Percentiles rank a stretch among this genome's conserved stretches.
phyloP scores from a whole-genome alignment of 805 yeast species.

The Danielia oregonensis region DNA sequence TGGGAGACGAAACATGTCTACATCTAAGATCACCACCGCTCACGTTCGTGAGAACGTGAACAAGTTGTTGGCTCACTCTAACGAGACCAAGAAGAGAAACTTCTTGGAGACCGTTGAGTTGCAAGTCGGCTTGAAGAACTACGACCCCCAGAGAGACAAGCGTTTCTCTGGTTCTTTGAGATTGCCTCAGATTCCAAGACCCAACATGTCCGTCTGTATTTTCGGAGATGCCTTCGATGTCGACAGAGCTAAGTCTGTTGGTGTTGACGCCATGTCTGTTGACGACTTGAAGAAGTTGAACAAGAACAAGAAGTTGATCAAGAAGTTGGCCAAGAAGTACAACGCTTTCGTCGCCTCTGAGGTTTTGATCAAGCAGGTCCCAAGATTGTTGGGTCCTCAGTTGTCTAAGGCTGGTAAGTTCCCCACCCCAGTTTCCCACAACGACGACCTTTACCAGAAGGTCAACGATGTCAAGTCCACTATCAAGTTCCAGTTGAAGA shows the following conservation, averaged over 20 bases:
- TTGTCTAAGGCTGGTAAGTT: slow-evolving; percentile 99
- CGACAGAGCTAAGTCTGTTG: slow-evolving; percentile 99
- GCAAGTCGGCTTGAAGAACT: slow-evolving; percentile 99
- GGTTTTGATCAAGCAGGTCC: slow-evolving; percentile 98
- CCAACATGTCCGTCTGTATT: slow-evolving; percentile 99
- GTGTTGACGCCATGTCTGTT: slow-evolving; percentile 99
- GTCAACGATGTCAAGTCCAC: slow-evolving; percentile 97
- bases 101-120: slow-evolving; percentile 99
- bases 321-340: slow-evolving; percentile 99
- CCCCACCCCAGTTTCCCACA: slow-evolving; percentile 99
- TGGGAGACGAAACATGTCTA: slow-evolving; percentile 89
- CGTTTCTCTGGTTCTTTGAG: slow-evolving; percentile 99
- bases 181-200: slow-evolving; percentile 99
- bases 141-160: slow-evolving; percentile 99
- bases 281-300: slow-evolving; percentile 99
- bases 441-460: slow-evolving; percentile 95
- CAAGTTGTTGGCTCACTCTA: slow-evolving; percentile 84
- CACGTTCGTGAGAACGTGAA: slow-evolving; percentile 97
- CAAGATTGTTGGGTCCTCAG: slow-evolving; percentile 99
- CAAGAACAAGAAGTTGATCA: slow-evolving; percentile 99
- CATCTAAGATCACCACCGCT: slow-evolving; percentile 87
- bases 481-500: slow-evolving; percentile 99
- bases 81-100: slow-evolving; percentile 99
- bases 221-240: slow-evolving; percentile 99
- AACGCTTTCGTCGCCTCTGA: slow-evolving; percentile 99